Percentiles rank a stretch among this genome's conserved stretches.
phyloP scores from a whole-genome alignment of 192 early-diverging fungal genomes.

The Chytriomyces confervae region DNA sequence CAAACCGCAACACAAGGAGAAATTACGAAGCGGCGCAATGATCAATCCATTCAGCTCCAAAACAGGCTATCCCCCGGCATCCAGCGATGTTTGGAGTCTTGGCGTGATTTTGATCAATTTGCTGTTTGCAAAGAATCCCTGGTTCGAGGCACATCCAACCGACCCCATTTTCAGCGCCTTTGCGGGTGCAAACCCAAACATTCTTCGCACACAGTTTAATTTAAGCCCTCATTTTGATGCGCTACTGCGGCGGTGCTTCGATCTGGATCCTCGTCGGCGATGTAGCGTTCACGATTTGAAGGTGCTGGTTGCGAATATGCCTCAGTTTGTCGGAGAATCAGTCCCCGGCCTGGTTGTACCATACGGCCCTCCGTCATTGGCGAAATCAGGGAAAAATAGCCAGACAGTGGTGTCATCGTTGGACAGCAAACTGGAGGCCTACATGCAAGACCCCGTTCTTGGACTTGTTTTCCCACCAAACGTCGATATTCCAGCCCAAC shows the following conservation, averaged over 20 bases:
- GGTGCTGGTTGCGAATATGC: constrained; percentile 34
- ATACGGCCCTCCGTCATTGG: background rate
- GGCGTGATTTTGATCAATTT: constrained; percentile 80
- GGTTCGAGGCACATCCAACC: constrained; percentile 58
- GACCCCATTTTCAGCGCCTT: constrained; percentile 79
- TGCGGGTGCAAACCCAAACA: constrained; percentile 33
- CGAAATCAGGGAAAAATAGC: background rate
- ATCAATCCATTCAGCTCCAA: constrained; percentile 13
- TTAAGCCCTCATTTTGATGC: constrained; percentile 70
- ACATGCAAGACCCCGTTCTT: background rate
- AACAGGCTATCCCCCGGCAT: constrained; percentile 58
- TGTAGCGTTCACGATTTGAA: constrained; percentile 36
- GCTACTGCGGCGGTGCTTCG: constrained; percentile 74
- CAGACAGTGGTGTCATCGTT: background rate
- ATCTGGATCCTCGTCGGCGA: constrained; percentile 57
- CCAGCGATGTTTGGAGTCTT: constrained; percentile 79
- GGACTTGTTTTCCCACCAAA: constrained; percentile 14
- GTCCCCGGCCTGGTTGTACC: constrained; percentile 33
- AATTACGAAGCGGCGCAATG: background rate
- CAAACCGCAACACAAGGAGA: constrained; percentile 12
- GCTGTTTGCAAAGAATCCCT: constrained; percentile 82
- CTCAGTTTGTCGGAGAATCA: constrained; percentile 32
- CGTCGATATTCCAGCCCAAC: background rate
- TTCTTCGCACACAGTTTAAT: constrained; percentile 49
- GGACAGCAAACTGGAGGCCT: background rate